Percentiles rank a stretch among this genome's conserved stretches.
Evolutionary conservation across 495 filamentous ascomycete genomes (phyloP).

Genomic region (Penicillium manginii): DNA sequence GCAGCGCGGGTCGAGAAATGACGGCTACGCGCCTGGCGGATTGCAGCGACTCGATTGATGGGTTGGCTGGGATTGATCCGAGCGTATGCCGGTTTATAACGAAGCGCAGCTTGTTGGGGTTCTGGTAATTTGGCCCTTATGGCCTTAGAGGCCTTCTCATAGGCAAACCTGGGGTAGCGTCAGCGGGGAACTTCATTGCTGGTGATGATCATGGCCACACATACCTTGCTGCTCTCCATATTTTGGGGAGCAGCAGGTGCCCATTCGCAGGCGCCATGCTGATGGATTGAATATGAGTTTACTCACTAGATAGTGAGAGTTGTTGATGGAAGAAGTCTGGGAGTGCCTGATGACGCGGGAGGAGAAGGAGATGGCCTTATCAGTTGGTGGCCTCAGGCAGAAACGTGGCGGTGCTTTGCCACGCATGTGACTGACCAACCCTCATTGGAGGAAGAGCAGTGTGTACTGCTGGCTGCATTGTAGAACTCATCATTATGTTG

Average conservation of each 20-base stretch:
- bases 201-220: constrained; percentile 11
- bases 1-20: constrained; percentile 74
- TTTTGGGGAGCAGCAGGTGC: constrained; percentile 72
- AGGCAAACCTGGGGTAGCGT: constrained; percentile 57
- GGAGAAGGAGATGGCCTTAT: constrained; percentile 18
- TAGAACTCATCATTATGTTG: background rate
- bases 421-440: constrained; percentile 29
- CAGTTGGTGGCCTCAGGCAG: constrained; percentile 15
- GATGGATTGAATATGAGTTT: constrained; percentile 21
- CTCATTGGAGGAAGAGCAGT: background rate
- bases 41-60: constrained; percentile 68
- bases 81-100: constrained; percentile 56
- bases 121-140: constrained; percentile 64
- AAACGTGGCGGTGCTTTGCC: constrained; percentile 37
- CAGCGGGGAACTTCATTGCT: constrained; percentile 12
- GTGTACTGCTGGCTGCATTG: constrained; percentile 1
- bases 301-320: constrained; percentile 24
- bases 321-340: constrained; percentile 21
- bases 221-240: constrained; percentile 68
- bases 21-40: constrained; percentile 72
- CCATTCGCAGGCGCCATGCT: constrained; percentile 69
- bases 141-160: constrained; percentile 64
- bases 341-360: constrained; percentile 40
- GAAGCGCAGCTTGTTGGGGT: constrained; percentile 45
- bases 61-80: constrained; percentile 66